These are phyloP conservation scores for Fusarium sp. DNA, from an alignment of 2,329 filamentous ascomycete species.

Conservation along the genomic window DNA sequence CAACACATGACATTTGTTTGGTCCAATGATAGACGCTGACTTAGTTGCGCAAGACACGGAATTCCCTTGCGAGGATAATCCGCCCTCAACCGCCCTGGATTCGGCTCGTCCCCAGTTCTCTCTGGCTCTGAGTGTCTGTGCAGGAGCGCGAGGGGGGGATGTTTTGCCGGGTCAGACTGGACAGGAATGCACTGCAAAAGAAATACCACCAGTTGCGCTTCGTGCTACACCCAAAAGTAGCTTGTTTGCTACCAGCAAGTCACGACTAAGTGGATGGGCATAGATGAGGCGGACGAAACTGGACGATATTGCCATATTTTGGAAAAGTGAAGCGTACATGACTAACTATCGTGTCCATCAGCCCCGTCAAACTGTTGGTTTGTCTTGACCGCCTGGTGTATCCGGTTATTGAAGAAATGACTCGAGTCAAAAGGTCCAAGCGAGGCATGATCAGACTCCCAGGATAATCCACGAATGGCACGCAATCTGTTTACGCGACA, in stretches of 20 bases:
- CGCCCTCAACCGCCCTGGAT: neutral
- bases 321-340: neutral
- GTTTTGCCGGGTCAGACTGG: neutral
- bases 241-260: neutral
- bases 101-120: neutral
- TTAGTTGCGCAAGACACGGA: neutral
- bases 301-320: neutral
- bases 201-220: neutral
- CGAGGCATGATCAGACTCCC: neutral
- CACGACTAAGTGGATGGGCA: neutral
- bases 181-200: neutral
- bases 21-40: neutral
- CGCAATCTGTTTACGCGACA: no score
- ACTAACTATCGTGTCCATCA: neutral
- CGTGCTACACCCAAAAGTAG: neutral
- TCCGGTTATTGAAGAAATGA: neutral
- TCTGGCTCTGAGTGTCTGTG: neutral
- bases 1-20: neutral
- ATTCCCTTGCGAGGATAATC: neutral
- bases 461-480: neutral
- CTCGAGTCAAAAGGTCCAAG: neutral
- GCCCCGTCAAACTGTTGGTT: neutral
- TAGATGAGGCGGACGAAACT: neutral
- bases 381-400: neutral
- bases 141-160: neutral